phyloP scores from a whole-genome alignment of 2,329 filamentous ascomycete genomes.

The Colletotrichum zoysiae region DNA sequence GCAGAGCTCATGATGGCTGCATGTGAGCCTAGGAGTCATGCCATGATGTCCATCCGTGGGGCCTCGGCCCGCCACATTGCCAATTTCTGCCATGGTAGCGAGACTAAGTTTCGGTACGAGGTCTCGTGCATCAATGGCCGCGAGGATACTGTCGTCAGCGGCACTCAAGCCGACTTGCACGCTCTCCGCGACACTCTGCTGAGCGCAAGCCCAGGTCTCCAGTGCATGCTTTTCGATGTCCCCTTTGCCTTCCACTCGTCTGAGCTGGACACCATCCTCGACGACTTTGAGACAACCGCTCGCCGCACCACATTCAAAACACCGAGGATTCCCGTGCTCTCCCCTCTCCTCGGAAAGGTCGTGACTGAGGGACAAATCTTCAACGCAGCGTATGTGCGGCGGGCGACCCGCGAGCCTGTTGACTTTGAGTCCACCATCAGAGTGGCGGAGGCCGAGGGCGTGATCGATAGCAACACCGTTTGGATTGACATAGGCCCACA shows the following conservation, averaged over 20 bases:
- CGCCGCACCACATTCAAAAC: conserved; percentile 54
- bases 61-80: too few relatives aligned
- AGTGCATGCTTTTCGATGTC: conserved; percentile 60
- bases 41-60: too few relatives aligned
- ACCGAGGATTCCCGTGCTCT: conserved; percentile 72
- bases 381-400: conserved; percentile 69
- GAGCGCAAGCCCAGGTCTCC: conserved; percentile 47
- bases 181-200: too few relatives aligned
- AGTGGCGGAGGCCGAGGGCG: too few relatives aligned
- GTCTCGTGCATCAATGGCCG: conserved; percentile 81
- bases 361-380: conserved; percentile 62
- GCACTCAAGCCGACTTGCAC: conserved; percentile 48
- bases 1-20: conserved; percentile 56
- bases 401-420: conserved; percentile 73
- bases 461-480: conserved; percentile 64
- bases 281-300: too few relatives aligned
- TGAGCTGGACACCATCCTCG: conserved; percentile 58
- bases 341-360: conserved; percentile 71
- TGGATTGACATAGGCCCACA: conserved; percentile 80
- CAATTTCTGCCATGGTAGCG: too few relatives aligned
- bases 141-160: conserved; percentile 76
- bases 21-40: too few relatives aligned
- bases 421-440: conserved; percentile 62
- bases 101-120: too few relatives aligned
- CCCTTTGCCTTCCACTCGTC: conserved; percentile 67